Evolutionary conservation across 192 early-diverging fungal genomes (phyloP), one percentile per base, ranked within the genome.

Genomic region (Diversispora epigaea): DNA sequence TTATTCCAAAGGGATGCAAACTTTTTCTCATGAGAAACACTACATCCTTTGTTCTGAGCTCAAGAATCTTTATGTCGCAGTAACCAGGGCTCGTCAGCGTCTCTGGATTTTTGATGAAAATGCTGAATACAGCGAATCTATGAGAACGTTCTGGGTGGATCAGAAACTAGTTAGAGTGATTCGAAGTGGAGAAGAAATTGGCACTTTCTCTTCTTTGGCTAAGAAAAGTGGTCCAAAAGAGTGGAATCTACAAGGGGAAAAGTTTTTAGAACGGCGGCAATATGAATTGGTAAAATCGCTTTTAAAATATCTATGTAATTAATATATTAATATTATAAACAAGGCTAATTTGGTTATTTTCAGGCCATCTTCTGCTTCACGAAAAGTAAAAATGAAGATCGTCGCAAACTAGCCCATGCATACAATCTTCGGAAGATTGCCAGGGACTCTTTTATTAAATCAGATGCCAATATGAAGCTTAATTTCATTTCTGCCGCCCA

Each of bases 51-150:
- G 50, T 14, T 54, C 50, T 7, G 50, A 54, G n/a, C 50, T 54
- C 50, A 54, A 54, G 12, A 11, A 62, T 9, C 32, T 71, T 44
- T 71, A 71, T 32, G 70, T 71, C 54, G 70, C 70, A 56, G 54
- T 71, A 39, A 71, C 69, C 19, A 52, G 69, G 32, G 69, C 69
- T 17, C 69, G 69, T 4, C 47, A 71, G 52, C 69, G 25, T 55
- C 17, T 71, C 17, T 67, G 65, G 32, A 67, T 67, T 43, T 67
- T 41, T 43, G 65, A 67, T 67, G 65, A 43, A 67, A 67, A 67
- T 15, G 21, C 9, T 46, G 65, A 67, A 12, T 19, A 25, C 14
- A 44, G 32, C 3, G 0, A 67, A 17, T 40, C 65, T 43, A 67
- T 67, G 3, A 12, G 2, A 40, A 46, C 4, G 32, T 44, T 45